phyloP scores from a whole-genome alignment of 768 basidiomycete genomes.

The Boletales sp. region DNA sequence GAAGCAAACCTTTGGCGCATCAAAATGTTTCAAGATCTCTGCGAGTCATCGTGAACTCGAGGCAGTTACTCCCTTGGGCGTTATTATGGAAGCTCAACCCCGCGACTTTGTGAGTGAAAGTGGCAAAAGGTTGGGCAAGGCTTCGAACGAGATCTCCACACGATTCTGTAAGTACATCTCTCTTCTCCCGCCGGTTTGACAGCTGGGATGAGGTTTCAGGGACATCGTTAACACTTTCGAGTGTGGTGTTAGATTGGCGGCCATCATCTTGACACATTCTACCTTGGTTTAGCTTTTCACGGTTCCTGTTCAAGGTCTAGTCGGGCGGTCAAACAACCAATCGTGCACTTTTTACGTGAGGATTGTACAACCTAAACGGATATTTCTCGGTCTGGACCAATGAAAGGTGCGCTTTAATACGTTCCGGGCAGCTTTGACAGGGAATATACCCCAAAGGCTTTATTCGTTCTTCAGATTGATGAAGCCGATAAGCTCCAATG shows the following conservation, averaged over 20 bases:
- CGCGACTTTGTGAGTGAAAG: conserved; percentile 10
- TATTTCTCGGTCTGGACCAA: conserved; percentile 10
- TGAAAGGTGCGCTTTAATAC: conserved; percentile 9
- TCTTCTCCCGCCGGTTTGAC: conserved; percentile 27
- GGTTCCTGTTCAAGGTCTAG: conserved; percentile 12
- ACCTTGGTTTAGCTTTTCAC: conserved; percentile 17
- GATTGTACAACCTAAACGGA: conserved; percentile 10
- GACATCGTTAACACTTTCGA: conserved; percentile 18
- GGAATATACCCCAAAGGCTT: conserved; percentile 8
- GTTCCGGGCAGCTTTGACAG: conserved; percentile 15
- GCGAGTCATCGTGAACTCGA: conserved; percentile 12
- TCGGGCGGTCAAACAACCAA: conserved; percentile 9
- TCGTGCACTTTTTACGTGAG: conserved; percentile 21
- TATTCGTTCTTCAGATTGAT: conserved; percentile 19
- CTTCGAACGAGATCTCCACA: conserved; percentile 21
- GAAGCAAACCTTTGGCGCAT: background rate
- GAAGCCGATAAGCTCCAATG: conserved; percentile 21
- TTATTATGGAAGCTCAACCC: conserved; percentile 26
- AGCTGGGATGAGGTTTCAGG: conserved; percentile 18
- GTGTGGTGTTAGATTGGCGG: conserved; percentile 16
- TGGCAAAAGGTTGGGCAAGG: conserved; percentile 5
- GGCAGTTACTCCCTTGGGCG: conserved; percentile 12
- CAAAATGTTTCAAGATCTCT: conserved; percentile 10
- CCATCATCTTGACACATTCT: conserved; percentile 21
- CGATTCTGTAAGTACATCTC: conserved; percentile 8